These are phyloP conservation scores for Zizania latifolia DNA, from an alignment of 176 grass and related monocot species.

Conservation along the genomic window DNA sequence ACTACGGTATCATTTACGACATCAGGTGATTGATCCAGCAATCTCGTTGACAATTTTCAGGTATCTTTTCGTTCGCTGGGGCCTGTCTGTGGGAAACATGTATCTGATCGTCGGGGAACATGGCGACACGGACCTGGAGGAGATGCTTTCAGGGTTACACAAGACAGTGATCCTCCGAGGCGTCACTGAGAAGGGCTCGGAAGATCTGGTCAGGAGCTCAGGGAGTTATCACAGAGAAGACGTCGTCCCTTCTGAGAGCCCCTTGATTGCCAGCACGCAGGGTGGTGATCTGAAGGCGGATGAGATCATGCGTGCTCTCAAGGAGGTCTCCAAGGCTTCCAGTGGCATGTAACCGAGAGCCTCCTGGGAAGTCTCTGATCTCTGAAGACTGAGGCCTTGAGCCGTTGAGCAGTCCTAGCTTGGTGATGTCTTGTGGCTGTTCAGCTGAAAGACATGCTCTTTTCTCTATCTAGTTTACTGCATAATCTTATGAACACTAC, in stretches of 20 bases:
- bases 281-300: slow-evolving; percentile 40
- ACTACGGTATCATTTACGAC: neutral
- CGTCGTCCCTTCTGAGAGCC: slow-evolving; percentile 61
- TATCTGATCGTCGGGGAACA: slow-evolving; percentile 69
- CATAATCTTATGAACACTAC: slow-evolving; percentile 28
- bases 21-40: neutral
- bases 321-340: slow-evolving; percentile 65
- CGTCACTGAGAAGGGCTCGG: slow-evolving; percentile 71
- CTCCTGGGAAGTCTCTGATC: neutral
- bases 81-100: slow-evolving; percentile 74
- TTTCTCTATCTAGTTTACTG: slow-evolving; percentile 8
- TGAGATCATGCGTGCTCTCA: slow-evolving; percentile 68
- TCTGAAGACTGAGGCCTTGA: neutral
- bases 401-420: neutral
- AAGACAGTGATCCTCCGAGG: slow-evolving; percentile 78
- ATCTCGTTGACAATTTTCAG: slow-evolving; percentile 6
- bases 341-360: slow-evolving; percentile 39
- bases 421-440: neutral
- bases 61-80: slow-evolving; percentile 94
- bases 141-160: slow-evolving; percentile 70
- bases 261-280: slow-evolving; percentile 35
- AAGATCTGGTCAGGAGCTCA: slow-evolving; percentile 52
- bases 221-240: slow-evolving; percentile 81
- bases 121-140: slow-evolving; percentile 75
- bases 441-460: neutral